Conservation (phyloP, 202 grass and related monocot species). For the Musa balbisiana region DNA sequence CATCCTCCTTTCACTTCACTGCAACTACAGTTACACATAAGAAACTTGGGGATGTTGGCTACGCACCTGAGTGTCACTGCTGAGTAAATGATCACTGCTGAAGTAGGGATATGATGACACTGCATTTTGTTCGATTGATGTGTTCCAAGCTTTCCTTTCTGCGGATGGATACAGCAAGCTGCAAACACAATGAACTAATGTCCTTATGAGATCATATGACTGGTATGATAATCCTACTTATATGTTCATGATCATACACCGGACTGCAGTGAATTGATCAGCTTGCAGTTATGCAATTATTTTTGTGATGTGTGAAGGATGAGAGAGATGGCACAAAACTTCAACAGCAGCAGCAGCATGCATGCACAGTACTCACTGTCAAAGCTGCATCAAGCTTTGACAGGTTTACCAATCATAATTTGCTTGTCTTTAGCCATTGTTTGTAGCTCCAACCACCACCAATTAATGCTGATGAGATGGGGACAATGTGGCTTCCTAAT, state of each 20-base stretch:
- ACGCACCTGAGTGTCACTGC: constrained; percentile 6
- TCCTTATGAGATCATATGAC: not conserved
- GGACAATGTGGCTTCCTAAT: not conserved
- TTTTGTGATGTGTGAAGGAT: too few species aligned
- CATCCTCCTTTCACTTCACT: too few species aligned
- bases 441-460: not conserved
- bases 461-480: not conserved
- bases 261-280: too few species aligned
- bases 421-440: not conserved
- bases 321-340: not conserved
- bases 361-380: not conserved
- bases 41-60: too few species aligned
- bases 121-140: constrained; percentile 3
- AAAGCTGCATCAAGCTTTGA: not conserved
- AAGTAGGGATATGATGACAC: not conserved
- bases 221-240: not conserved
- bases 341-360: not conserved
- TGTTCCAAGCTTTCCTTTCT: constrained; percentile 1
- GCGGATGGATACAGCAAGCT: not conserved
- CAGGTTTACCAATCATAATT: not conserved
- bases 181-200: not conserved
- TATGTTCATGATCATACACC: not conserved
- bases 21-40: too few species aligned
- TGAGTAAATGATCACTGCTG: constrained; percentile 1
- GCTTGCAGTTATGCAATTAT: too few species aligned